These are phyloP conservation scores for Lachnellula arida DNA, from an alignment of 2,329 filamentous ascomycete genomes.

Conservation along the genomic window DNA sequence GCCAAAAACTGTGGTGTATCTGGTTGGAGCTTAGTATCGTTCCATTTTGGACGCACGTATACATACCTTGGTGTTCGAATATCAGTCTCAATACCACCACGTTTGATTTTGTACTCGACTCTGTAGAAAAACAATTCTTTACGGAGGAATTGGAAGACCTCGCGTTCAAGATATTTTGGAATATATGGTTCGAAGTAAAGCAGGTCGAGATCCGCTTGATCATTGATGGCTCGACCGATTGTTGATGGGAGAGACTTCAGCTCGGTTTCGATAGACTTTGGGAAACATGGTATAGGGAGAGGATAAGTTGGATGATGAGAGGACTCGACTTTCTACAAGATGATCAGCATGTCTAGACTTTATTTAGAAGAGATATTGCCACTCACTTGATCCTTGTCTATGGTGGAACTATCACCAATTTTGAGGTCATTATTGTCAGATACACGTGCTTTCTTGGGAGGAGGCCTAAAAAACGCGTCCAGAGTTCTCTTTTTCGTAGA, in stretches of 20 bases:
- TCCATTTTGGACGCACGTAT: neutral
- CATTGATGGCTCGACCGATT: conserved; percentile 52
- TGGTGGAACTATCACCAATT: neutral
- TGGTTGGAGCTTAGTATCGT: conserved; percentile 43
- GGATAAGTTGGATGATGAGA: conserved; percentile 45
- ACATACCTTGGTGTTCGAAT: conserved; percentile 50
- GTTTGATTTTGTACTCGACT: conserved; percentile 67
- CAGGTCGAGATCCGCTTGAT: conserved; percentile 67
- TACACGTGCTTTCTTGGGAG: conserved; percentile 37
- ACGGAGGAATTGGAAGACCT: conserved; percentile 67
- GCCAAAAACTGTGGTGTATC: conserved; percentile 57
- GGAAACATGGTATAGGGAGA: conserved; percentile 44
- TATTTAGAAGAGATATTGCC: too few relatives aligned
- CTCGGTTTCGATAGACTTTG: conserved; percentile 35
- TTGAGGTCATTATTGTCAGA: conserved; percentile 6
- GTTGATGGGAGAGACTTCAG: conserved; percentile 45
- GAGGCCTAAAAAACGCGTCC: conserved; percentile 61
- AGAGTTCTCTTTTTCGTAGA: conserved; percentile 56
- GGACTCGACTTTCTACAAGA: conserved; percentile 12
- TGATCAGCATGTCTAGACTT: neutral
- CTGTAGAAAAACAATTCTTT: conserved; percentile 70
- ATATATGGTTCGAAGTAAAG: conserved; percentile 74
- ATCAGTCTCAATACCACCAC: conserved; percentile 56
- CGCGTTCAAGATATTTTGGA: conserved; percentile 47
- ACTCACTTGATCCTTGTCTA: conserved; percentile 8